Percentiles rank a stretch among this genome's conserved stretches.
phyloP scores from a whole-genome alignment of 1,284 basidiomycete genomes.

The Fomitopsis pinicola region DNA sequence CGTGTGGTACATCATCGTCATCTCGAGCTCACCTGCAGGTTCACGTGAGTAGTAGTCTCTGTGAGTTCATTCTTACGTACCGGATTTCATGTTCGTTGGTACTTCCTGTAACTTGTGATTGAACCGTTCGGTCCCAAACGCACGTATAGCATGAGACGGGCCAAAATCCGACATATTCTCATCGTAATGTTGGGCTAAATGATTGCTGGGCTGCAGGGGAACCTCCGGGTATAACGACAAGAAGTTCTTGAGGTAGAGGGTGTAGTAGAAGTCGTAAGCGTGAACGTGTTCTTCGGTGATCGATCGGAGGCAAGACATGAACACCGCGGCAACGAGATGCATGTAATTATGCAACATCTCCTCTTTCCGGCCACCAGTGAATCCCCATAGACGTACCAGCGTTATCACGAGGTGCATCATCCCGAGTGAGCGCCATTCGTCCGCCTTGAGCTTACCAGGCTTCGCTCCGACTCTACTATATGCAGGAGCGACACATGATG shows the following conservation, averaged over 20 bases:
- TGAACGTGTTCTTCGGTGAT: background rate
- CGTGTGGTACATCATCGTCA: background rate
- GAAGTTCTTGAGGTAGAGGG: background rate
- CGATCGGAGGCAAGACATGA: background rate
- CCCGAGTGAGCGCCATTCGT: constrained; percentile 3
- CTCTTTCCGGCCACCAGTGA: background rate
- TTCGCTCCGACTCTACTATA: background rate
- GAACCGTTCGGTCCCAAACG: background rate
- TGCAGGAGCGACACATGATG: background rate
- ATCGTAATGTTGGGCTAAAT: background rate
- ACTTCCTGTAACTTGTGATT: background rate
- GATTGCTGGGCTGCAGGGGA: background rate
- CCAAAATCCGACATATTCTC: background rate
- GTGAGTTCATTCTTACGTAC: background rate
- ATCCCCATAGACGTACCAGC: background rate
- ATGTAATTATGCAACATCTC: background rate
- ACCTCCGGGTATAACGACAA: background rate
- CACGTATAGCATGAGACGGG: background rate
- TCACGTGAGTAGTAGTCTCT: background rate
- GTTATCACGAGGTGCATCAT: background rate
- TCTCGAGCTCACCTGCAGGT: background rate
- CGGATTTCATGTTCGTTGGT: background rate
- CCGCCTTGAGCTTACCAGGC: background rate
- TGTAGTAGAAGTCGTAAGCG: background rate
- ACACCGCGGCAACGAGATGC: background rate